Evolutionary conservation across 2,329 filamentous ascomycete species (phyloP), one percentile per base, ranked within the genome.

Genomic region (Xylaria sp.): DNA sequence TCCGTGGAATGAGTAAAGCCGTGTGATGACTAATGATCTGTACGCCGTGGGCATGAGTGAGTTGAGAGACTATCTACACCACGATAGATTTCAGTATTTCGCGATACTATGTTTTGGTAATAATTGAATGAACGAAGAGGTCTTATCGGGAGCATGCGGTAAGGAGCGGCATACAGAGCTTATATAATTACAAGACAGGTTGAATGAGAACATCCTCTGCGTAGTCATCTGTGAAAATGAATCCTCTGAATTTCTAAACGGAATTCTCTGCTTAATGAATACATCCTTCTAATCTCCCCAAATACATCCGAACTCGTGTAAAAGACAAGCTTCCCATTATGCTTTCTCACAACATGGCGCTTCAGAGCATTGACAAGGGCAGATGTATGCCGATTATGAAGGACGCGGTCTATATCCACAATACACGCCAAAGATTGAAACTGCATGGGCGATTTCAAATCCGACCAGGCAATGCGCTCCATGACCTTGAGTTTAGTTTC

Each of bases 381-480:
- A 1, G 1, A 1, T 4, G 39, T n/a, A 4, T 46, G 6, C 1
- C 23, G 12, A 36, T 31, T 5, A 12, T 9, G 3, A 12, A 46
- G 9, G 8, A 18, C 55, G 6, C 36, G 36, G 39, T 46, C 55
- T 7, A 58, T 28, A 23, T 58, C 23, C 1, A 58, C 36, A 31
- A 46, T 4, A 12, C 31, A 46, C 41, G 25, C 55, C 20, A 58
- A 18, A 2, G 55, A 23, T 1, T 1, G 5, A n/a, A 25, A 15
- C 4, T 0, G 8, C 3, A n/a, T 12, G 3, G 7, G 6, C 5
- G 2, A 10, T 3, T 3, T 2, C 8, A n/a, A 1, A 2, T 8
- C 8, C 6, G 18, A 13, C 7, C 2, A 13, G 8, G 36, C 20
- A 20, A 28, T 31, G 7, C 7, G n/a, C 15, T 2, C n/a, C 36